Evolutionary conservation across 2,329 filamentous ascomycete species (phyloP), one percentile per base, ranked within the genome.

Genomic region (Curvularia spicifera): DNA sequence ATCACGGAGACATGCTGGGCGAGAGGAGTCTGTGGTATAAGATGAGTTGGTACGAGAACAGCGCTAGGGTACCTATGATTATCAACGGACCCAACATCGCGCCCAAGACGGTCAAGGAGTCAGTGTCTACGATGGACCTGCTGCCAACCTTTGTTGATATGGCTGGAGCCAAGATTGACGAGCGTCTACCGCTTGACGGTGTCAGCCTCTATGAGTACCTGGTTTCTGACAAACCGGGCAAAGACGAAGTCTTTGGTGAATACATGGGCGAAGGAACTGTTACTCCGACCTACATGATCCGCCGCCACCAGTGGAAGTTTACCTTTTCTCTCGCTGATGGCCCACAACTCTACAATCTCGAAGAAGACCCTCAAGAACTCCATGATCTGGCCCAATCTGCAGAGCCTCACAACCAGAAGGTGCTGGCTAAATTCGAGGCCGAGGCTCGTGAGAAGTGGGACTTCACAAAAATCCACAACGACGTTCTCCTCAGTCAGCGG

Each of bases 31-130:
- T 97, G 46, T 97, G 93, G 93, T 93, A 97, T 83, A 97, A 97
- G 84, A 97, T 97, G 93, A 92, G 87, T 73, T 97, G 95, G 85
- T 97, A 93, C 71, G 93, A 97, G 83, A 89, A 89, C 40, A 96
- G 92, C 12, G 91, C 92, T 45, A 89, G 93, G 28, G 93, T 97
- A 22, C 93, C 93, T 1, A 88, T 97, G 74, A 83, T 97, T 64
- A 85, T 97, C 74, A 89, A 92, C 77, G 87, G 93, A 70, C 93
- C 87, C 69, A 84, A 84, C 60, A 96, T 94, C 77, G 75, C 83
- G 13, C 88, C 93, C 31, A 91, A 88, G 80, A 89, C 87, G 33
- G 90, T 97, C 28, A 83, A 84, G 18, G 83, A 94, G 76, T 96
- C 93, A 64, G 93, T 97, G 12, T 96, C 92, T 10, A 97, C 93